These are phyloP conservation scores for Marchantia polymorpha DNA, from an alignment of 225 moss, liverwort and hornwort species.

Conservation along the genomic window DNA sequence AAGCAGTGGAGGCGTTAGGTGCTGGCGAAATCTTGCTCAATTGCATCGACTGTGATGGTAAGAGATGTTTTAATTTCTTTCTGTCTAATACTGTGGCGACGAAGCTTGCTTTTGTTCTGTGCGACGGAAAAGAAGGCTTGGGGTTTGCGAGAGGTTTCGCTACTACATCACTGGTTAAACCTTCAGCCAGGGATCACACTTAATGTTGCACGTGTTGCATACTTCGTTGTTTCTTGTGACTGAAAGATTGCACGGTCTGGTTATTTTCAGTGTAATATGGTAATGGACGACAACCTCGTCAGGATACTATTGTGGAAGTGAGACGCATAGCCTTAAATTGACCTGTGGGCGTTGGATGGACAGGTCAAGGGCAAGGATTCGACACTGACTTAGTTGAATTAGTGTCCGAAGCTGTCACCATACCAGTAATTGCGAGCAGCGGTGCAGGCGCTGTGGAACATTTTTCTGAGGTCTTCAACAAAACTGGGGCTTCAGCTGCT, in stretches of 20 bases:
- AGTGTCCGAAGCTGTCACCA: constrained; percentile 78
- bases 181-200: not conserved
- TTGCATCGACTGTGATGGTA: constrained; percentile 80
- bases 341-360: not conserved
- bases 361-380: constrained; percentile 93
- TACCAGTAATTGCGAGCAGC: constrained; percentile 97
- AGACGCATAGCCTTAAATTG: too few species aligned
- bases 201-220: not conserved
- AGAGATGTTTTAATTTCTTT: not conserved
- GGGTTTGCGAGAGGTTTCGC: too few species aligned
- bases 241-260: too few species aligned
- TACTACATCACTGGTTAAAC: too few species aligned
- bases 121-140: not conserved
- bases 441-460: constrained; percentile 89
- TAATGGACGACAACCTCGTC: not conserved
- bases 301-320: too few species aligned
- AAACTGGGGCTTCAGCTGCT: constrained; percentile 82
- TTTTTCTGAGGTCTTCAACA: constrained; percentile 81
- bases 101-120: not conserved
- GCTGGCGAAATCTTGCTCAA: constrained; percentile 96
- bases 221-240: too few species aligned
- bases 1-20: constrained; percentile 86
- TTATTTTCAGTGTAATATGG: not conserved
- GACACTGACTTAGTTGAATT: constrained; percentile 76
- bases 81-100: not conserved